Conservation (phyloP, 2,329 filamentous ascomycete genomes). For the Botrytis deweyae region DNA sequence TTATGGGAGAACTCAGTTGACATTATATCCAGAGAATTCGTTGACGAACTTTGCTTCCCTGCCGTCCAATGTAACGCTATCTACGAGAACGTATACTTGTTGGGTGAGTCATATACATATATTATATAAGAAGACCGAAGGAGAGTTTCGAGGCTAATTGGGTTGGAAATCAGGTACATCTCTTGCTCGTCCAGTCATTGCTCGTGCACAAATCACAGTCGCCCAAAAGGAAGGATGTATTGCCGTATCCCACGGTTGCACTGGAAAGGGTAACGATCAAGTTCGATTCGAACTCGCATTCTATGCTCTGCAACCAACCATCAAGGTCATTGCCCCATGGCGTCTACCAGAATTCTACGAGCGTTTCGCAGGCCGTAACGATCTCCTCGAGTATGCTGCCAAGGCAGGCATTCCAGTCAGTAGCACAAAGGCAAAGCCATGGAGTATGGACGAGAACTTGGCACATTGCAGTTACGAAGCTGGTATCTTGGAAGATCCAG, state of each 20-base stretch:
- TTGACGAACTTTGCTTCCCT: constrained; percentile 72
- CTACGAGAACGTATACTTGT: constrained; percentile 65
- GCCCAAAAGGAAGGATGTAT: constrained; percentile 57
- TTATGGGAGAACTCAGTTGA: background rate
- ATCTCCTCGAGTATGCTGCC: constrained; percentile 70
- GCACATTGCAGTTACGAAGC: constrained; percentile 80
- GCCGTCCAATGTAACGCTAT: constrained; percentile 73
- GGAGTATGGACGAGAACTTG: constrained; percentile 67
- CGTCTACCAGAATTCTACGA: constrained; percentile 68
- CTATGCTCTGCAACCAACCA: constrained; percentile 60
- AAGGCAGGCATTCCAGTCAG: constrained; percentile 68
- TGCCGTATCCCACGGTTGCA: constrained; percentile 54
- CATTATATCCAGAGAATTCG: constrained; percentile 57
- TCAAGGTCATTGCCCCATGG: constrained; percentile 77
- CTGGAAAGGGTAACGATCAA: constrained; percentile 65
- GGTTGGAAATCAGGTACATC: constrained; percentile 48
- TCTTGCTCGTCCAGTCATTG: constrained; percentile 69
- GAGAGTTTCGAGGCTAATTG: background rate
- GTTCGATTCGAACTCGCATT: constrained; percentile 65
- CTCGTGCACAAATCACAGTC: constrained; percentile 63
- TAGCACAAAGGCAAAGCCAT: constrained; percentile 70
- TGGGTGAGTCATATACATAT: constrained; percentile 45
- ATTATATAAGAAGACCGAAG: background rate
- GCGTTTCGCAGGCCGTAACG: constrained; percentile 68
- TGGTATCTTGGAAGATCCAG: constrained; percentile 67